Conservation (phyloP, 768 basidiomycete species). For the Infundibulicybe gibba region DNA sequence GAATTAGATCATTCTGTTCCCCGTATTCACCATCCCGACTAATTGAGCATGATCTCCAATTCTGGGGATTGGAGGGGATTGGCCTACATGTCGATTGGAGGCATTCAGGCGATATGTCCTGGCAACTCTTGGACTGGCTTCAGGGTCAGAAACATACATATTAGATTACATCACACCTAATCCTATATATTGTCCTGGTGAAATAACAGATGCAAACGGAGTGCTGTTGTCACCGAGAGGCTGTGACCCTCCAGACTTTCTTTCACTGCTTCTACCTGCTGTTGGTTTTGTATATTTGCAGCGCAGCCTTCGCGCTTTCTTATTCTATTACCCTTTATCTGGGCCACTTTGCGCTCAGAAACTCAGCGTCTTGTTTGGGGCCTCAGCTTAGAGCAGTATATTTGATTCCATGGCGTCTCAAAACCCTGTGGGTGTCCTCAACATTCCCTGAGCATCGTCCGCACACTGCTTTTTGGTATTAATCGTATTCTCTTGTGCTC, state of each 20-base stretch:
- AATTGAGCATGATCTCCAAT: too few relatives aligned
- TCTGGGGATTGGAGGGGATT: too few relatives aligned
- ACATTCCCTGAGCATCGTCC: slow-evolving; percentile 4
- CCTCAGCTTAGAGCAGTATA: background rate
- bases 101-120: too few relatives aligned
- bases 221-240: slow-evolving; percentile 12
- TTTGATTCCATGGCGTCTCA: slow-evolving; percentile 44
- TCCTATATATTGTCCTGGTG: background rate
- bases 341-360: slow-evolving; percentile 1
- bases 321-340: background rate
- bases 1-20: too few relatives aligned
- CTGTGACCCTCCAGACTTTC: slow-evolving; percentile 22
- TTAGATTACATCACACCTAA: too few relatives aligned
- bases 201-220: slow-evolving; percentile 17
- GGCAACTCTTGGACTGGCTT: too few relatives aligned
- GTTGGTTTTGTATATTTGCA: background rate
- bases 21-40: too few relatives aligned
- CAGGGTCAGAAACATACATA: too few relatives aligned
- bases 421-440: slow-evolving; percentile 48
- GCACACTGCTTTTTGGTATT: slow-evolving; percentile 2
- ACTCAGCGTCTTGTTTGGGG: slow-evolving; percentile 12
- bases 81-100: too few relatives aligned
- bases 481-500: slow-evolving; percentile 8
- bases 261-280: slow-evolving; percentile 5
- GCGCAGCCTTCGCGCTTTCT: slow-evolving; percentile 2